phyloP scores from a whole-genome alignment of 2,329 filamentous ascomycete genomes.

The Septoria petroselini region DNA sequence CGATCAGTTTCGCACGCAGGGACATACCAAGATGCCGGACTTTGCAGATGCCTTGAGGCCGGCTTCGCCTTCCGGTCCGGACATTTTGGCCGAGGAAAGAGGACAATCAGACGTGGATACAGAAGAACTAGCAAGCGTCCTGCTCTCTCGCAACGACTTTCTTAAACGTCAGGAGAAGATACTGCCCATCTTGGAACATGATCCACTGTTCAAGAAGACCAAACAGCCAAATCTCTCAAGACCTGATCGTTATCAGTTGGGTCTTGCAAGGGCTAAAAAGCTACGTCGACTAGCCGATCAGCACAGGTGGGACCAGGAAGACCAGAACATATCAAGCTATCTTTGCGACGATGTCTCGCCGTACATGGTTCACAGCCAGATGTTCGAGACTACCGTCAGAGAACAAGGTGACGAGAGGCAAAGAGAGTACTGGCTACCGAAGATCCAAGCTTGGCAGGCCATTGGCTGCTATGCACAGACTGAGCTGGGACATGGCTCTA shows the following conservation, averaged over 20 bases:
- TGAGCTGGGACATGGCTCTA: constrained; percentile 54
- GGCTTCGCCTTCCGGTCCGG: constrained; percentile 44
- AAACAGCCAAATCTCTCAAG: constrained; percentile 52
- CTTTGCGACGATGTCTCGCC: constrained; percentile 54
- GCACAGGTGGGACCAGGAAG: constrained; percentile 50
- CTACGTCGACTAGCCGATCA: constrained; percentile 47
- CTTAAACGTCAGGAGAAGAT: constrained; percentile 49
- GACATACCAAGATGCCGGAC: constrained; percentile 43
- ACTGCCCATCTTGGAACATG: constrained; percentile 44
- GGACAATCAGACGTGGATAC: constrained; percentile 45
- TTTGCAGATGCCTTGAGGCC: constrained; percentile 52
- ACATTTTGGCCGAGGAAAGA: constrained; percentile 48
- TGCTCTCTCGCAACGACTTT: constrained; percentile 49
- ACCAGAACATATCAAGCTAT: constrained; percentile 53
- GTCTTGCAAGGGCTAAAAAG: constrained; percentile 52
- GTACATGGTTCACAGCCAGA: constrained; percentile 51
- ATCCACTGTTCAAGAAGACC: constrained; percentile 51
- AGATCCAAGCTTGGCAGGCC: constrained; percentile 50
- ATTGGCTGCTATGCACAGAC: constrained; percentile 53
- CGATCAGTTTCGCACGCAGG: background rate
- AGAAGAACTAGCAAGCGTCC: constrained; percentile 47
- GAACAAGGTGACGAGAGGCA: constrained; percentile 52
- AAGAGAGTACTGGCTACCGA: constrained; percentile 49
- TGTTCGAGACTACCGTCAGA: constrained; percentile 53
- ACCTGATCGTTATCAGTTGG: constrained; percentile 53